phyloP scores from a whole-genome alignment of 2,329 filamentous ascomycete genomes.

The Beauveria sp. region DNA sequence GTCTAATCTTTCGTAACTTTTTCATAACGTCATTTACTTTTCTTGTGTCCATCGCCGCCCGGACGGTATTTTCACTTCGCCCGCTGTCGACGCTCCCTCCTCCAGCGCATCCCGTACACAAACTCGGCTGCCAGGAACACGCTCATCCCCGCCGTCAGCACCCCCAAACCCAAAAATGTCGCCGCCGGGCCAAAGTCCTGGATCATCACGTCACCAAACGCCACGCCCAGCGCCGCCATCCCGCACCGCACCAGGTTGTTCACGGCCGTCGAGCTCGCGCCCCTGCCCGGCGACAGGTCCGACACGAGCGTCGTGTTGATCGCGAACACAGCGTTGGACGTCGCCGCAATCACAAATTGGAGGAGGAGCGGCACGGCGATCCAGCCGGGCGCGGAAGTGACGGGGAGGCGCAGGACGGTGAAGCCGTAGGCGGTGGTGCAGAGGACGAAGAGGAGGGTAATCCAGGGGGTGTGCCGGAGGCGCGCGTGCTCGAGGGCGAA shows the following conservation, averaged over 20 bases:
- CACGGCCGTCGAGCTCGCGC: not conserved
- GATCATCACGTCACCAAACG: not conserved
- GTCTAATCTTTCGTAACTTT: too few relatives aligned
- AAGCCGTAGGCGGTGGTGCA: not conserved
- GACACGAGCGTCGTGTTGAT: not conserved
- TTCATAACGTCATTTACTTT: too few relatives aligned
- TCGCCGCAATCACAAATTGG: not conserved
- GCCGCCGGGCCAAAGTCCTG: not conserved
- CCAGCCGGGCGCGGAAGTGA: not conserved
- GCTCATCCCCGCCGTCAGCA: not conserved
- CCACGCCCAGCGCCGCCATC: not conserved
- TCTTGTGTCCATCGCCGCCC: too few relatives aligned
- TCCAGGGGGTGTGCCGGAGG: not conserved
- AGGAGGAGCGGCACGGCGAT: not conserved
- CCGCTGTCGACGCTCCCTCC: not conserved
- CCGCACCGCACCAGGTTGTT: not conserved
- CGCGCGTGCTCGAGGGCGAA: not conserved
- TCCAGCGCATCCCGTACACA: not conserved
- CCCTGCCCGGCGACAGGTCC: not conserved
- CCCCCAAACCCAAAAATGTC: slow-evolving; percentile 5
- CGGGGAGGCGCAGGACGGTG: not conserved
- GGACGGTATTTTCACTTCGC: too few relatives aligned
- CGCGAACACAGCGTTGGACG: not conserved
- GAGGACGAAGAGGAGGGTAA: not conserved
- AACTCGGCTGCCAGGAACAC: not conserved